Evolutionary conservation across 2,329 filamentous ascomycete genomes (phyloP).

Genomic region (Colletotrichum noveboracense): DNA sequence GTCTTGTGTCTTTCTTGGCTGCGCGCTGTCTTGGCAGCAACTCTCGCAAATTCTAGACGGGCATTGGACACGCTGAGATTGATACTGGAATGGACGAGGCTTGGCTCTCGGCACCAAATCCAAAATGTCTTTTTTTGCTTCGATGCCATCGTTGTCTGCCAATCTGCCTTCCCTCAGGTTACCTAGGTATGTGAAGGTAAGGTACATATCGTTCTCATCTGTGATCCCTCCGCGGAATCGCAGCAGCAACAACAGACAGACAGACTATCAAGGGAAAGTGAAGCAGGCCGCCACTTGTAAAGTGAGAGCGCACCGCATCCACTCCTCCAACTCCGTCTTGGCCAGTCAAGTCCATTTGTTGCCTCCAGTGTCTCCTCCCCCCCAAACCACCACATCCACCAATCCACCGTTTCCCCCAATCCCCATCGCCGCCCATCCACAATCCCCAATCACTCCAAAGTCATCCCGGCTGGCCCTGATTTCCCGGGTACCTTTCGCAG

Average conservation of each 20-base stretch:
- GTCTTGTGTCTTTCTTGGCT: constrained; percentile 16
- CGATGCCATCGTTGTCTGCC: background rate
- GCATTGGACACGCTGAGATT: background rate
- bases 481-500: background rate
- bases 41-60: background rate
- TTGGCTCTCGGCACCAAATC: constrained; percentile 1
- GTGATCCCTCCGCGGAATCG: too few species aligned
- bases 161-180: background rate
- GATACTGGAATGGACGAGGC: background rate
- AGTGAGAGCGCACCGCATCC: background rate
- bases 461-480: background rate
- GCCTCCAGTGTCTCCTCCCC: background rate
- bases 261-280: background rate
- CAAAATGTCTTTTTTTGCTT: background rate
- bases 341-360: background rate
- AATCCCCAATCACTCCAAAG: background rate
- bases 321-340: background rate
- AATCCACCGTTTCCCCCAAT: background rate
- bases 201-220: too few species aligned
- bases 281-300: constrained; percentile 2
- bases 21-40: constrained; percentile 15
- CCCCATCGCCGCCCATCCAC: background rate
- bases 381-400: background rate
- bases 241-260: background rate
- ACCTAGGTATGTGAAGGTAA: background rate